These are phyloP conservation scores for Acanthochlamys bracteata DNA, from an alignment of 106 monocot species.

Conservation along the genomic window DNA sequence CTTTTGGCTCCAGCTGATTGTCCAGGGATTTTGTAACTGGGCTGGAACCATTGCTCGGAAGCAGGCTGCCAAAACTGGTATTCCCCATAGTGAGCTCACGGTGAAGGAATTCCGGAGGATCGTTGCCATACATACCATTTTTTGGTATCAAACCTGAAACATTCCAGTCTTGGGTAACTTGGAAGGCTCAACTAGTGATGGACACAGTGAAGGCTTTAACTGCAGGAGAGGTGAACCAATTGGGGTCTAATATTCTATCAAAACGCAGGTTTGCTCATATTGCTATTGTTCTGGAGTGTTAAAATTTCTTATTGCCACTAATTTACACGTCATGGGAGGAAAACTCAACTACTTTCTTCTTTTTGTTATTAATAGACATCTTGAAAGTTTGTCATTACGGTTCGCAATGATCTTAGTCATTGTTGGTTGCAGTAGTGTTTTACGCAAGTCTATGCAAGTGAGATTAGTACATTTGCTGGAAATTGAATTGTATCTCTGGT, in stretches of 20 bases:
- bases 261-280: not conserved
- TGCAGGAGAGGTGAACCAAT: conserved; percentile 1
- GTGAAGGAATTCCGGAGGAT: conserved; percentile 21
- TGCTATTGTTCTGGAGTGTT: not conserved
- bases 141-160: not conserved
- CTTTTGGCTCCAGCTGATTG: conserved; percentile 1
- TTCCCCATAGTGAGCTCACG: conserved; percentile 23
- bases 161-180: conserved; percentile 14
- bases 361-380: no score
- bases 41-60: conserved; percentile 10
- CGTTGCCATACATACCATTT: conserved; percentile 3
- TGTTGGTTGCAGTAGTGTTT: not conserved
- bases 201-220: conserved; percentile 29
- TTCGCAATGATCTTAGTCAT: not conserved
- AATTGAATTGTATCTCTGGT: not conserved
- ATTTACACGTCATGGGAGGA: no score
- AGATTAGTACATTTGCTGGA: not conserved
- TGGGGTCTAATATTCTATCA: not conserved
- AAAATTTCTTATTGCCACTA: not conserved
- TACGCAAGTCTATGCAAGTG: not conserved
- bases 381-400: not conserved
- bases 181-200: conserved; percentile 25
- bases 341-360: no score
- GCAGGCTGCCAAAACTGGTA: conserved; percentile 5
- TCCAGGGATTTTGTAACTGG: conserved; percentile 15